Evolutionary conservation across 139 green algal genomes (phyloP).

Genomic region (Trebouxia sp.): DNA sequence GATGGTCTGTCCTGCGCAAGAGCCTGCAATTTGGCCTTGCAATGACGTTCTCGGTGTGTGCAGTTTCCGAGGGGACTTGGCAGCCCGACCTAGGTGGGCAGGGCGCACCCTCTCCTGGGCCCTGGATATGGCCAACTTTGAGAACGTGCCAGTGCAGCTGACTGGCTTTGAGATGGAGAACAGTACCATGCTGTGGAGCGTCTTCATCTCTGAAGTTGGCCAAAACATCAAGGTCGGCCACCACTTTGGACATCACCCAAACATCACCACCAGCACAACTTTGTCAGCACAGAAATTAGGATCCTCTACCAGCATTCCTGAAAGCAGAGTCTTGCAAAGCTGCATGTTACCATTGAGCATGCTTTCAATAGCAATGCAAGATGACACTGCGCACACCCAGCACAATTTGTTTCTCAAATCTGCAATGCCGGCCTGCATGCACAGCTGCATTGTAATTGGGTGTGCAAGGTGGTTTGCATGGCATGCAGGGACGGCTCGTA

Average conservation of each 20-base stretch:
- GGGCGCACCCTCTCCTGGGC: conserved; percentile 45
- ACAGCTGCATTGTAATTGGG: too few species aligned
- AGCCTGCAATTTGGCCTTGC: too few species aligned
- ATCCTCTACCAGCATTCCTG: too few species aligned
- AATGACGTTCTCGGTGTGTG: not conserved
- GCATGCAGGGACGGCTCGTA: conserved; percentile 41
- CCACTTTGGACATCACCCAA: too few species aligned
- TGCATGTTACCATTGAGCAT: too few species aligned
- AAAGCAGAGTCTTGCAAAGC: too few species aligned
- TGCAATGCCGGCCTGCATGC: too few species aligned
- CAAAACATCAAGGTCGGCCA: conserved; percentile 25
- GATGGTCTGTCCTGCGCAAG: too few species aligned
- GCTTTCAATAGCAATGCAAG: too few species aligned
- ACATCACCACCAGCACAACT: not conserved
- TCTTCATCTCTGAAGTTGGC: conserved; percentile 38
- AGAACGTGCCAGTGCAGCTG: conserved; percentile 67
- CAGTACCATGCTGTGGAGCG: conserved; percentile 42
- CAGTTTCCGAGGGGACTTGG: conserved; percentile 69
- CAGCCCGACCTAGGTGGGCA: conserved; percentile 56
- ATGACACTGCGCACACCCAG: too few species aligned
- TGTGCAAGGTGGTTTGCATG: not conserved
- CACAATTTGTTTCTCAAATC: too few species aligned
- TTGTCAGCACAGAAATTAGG: too few species aligned
- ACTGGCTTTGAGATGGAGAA: conserved; percentile 57
- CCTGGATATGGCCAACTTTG: conserved; percentile 79